phyloP scores from a whole-genome alignment of 345 rosid genomes.

The Cardamine occulta region DNA sequence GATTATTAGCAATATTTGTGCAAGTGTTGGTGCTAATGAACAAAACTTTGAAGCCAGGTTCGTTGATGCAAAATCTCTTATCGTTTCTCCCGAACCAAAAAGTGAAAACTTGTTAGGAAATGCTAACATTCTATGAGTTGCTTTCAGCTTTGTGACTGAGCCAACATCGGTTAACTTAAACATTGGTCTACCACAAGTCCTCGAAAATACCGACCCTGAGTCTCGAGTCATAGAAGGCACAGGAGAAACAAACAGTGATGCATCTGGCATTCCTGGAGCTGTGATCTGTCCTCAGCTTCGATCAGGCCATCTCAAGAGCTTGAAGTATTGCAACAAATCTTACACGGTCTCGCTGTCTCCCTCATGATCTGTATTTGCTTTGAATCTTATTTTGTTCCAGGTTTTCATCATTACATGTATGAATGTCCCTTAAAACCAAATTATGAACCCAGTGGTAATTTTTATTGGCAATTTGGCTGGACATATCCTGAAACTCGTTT shows the following conservation, averaged over 20 bases:
- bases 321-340: conserved; percentile 64
- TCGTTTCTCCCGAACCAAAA: conserved; percentile 10
- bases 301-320: conserved; percentile 65
- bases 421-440: neutral
- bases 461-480: conserved; percentile 16
- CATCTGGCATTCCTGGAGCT: conserved; percentile 57
- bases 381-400: neutral
- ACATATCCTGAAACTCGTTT: neutral
- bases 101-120: neutral
- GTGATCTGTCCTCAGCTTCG: conserved; percentile 53
- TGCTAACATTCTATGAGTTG: conserved; percentile 25
- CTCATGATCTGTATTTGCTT: conserved; percentile 45
- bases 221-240: conserved; percentile 35
- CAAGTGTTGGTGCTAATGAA: conserved; percentile 57
- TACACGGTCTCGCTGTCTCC: conserved; percentile 67
- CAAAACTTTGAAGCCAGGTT: conserved; percentile 82
- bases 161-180: conserved; percentile 72
- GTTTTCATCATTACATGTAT: conserved; percentile 20
- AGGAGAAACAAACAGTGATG: conserved; percentile 32
- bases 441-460: neutral
- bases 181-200: conserved; percentile 55
- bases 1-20: conserved; percentile 74
- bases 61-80: conserved; percentile 7
- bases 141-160: conserved; percentile 73
- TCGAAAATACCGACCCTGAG: conserved; percentile 43